A percentile compares a stretch with the other conserved stretches of the same genome.
These are phyloP conservation scores for Picochlorum sp. DNA, from an alignment of 139 green algal genomes.

Conservation along the genomic window DNA sequence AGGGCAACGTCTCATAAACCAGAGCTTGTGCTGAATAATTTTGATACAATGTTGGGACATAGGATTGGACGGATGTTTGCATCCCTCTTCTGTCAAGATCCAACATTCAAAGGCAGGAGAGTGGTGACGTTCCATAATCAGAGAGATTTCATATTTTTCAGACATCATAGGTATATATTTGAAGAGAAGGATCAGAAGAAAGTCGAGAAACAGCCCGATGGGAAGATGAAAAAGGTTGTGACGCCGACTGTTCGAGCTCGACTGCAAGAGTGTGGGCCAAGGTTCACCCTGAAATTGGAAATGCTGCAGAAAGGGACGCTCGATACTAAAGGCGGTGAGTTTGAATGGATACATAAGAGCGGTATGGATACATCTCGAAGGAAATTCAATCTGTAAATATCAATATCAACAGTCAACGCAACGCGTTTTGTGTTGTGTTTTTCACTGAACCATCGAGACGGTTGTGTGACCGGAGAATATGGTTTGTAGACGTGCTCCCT, in stretches of 20 bases:
- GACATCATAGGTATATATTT: conserved; percentile 89
- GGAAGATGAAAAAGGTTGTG: conserved; percentile 43
- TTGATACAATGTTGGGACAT: conserved; percentile 77
- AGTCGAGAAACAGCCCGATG: conserved; percentile 13
- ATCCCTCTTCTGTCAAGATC: conserved; percentile 86
- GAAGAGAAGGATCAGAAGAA: conserved; percentile 67
- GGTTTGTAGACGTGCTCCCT: too few relatives aligned
- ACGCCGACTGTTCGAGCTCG: conserved; percentile 39
- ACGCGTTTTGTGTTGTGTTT: too few relatives aligned
- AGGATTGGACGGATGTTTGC: conserved; percentile 83
- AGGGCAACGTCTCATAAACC: conserved; percentile 67
- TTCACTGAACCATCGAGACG: too few relatives aligned
- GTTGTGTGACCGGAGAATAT: too few relatives aligned
- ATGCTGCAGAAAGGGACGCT: conserved; percentile 94
- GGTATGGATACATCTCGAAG: conserved; percentile 69
- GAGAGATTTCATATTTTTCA: conserved; percentile 98
- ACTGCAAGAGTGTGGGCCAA: conserved; percentile 90
- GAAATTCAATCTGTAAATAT: conserved; percentile 55
- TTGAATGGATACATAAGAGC: conserved; percentile 84
- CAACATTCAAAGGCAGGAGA: conserved; percentile 77
- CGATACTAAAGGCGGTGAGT: conserved; percentile 88
- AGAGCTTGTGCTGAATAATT: conserved; percentile 94
- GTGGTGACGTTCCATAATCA: conserved; percentile 99
- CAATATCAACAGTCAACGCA: too few relatives aligned
- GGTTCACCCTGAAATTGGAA: conserved; percentile 91